A percentile compares a stretch with the other conserved stretches of the same genome.
phyloP scores from a whole-genome alignment of 768 basidiomycete genomes.

The Suillus decipiens region DNA sequence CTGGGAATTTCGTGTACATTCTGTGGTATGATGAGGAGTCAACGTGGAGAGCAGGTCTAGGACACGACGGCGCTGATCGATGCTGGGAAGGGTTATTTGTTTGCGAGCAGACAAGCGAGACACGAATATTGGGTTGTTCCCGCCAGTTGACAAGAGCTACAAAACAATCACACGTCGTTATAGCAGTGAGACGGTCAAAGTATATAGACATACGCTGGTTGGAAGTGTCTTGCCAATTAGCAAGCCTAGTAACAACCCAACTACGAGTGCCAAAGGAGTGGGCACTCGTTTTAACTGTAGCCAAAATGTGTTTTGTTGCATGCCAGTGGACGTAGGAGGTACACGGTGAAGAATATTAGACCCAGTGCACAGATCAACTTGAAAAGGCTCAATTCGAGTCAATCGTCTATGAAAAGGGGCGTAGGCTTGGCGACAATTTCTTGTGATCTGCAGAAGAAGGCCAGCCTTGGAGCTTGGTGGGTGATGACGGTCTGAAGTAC shows the following conservation, averaged over 20 bases:
- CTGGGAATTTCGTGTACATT: conserved; percentile 86
- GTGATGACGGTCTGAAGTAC: not conserved
- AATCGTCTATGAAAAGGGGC: not conserved
- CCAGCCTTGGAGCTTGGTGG: not conserved
- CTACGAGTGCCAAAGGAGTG: conserved; percentile 53
- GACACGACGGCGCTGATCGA: conserved; percentile 83
- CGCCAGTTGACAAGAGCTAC: conserved; percentile 52
- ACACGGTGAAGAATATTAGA: not conserved
- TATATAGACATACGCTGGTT: conserved; percentile 27
- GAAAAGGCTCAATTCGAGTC: no score
- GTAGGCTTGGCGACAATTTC: not conserved
- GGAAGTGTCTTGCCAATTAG: conserved; percentile 54
- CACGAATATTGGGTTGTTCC: conserved; percentile 48
- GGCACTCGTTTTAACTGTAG: conserved; percentile 47
- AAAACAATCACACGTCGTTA: conserved; percentile 19
- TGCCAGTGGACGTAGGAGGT: conserved; percentile 15
- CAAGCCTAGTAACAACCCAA: conserved; percentile 65
- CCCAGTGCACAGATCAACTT: no score
- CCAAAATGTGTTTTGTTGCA: conserved; percentile 31
- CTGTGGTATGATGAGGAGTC: conserved; percentile 88
- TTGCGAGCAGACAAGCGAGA: conserved; percentile 58
- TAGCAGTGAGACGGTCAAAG: not conserved
- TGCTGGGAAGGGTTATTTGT: conserved; percentile 72
- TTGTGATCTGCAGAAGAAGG: conserved; percentile 6
- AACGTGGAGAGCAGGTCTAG: conserved; percentile 86